Base-by-base conservation (phyloP, 1,139 yeast species). In the Saccharomycopsis hybrid region DNA sequence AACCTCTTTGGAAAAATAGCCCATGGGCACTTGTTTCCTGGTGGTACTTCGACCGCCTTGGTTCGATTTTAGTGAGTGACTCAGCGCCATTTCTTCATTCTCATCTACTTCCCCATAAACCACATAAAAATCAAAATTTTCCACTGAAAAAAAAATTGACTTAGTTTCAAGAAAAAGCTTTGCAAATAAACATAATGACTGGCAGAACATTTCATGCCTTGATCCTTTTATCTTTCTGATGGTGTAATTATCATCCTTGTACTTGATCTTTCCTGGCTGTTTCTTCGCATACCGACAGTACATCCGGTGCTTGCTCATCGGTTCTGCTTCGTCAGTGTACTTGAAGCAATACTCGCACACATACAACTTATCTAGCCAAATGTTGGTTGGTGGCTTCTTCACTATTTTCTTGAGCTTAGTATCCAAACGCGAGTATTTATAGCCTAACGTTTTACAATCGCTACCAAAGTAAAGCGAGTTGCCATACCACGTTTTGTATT, bases 121-220 rank as follows among this genome's bases (percentile, higher is more conserved):
- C 24, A 88, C 73, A 63, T 82, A 92, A 63, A 88, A 88, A 54
- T 87, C 90, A 65, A 85, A 92, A 49, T 77, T 76, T 42, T 85
- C 90, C 5, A 88, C 78, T 44, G 82, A 77, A 65, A 85, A 92
- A 62, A 82, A 88, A 33, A 90, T 84, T 0, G 96, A 85, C 64
- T 92, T 92, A 64, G 87, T 89, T 57, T 89, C 96, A n/a, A 92
- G 73, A 60, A 87, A 92, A 41, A 92, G 73, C 64, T 89, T 88
- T 1, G 95, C 94, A 65, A 90, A 85, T 4, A 92, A 69, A 52
- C 94, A 82, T 56, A 92, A 66, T 58, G 87, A 82, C 61, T 90
- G 97, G 56, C 95, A 80, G 57, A 82, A 88, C 30, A 88, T 64
- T 50, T 74, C 73, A 56, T 82, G 76, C 47, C 76, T 70, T 28